These are phyloP conservation scores for Oehlia diaphana DNA, from an alignment of 192 early-diverging fungal genomes.

Conservation along the genomic window DNA sequence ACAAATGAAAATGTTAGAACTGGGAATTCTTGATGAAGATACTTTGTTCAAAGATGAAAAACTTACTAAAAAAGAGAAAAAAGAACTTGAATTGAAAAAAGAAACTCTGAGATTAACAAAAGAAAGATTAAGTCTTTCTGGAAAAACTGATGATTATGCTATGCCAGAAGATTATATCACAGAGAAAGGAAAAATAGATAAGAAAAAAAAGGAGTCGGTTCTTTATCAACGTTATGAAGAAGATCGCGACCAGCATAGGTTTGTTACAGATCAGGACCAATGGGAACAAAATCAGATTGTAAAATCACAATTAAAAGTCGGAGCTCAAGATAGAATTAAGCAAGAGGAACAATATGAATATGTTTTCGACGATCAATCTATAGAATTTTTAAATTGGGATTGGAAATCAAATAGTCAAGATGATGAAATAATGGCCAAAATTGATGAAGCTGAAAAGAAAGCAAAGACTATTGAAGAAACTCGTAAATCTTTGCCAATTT, in stretches of 20 bases:
- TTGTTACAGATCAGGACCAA: conserved; percentile 85
- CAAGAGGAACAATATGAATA: conserved; percentile 80
- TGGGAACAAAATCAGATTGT: conserved; percentile 89
- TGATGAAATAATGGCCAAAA: conserved; percentile 50
- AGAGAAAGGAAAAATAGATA: conserved; percentile 96
- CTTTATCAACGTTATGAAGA: conserved; percentile 92
- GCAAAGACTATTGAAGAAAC: conserved; percentile 66
- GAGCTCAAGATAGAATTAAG: conserved; percentile 52
- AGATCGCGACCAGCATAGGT: conserved; percentile 56
- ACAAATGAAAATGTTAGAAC: conserved; percentile 71
- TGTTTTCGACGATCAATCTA: conserved; percentile 89
- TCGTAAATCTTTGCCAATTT: conserved; percentile 91
- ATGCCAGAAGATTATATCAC: conserved; percentile 97
- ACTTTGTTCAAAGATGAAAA: conserved; percentile 71
- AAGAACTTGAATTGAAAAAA: conserved; percentile 82
- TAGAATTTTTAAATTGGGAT: conserved; percentile 83
- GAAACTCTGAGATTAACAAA: conserved; percentile 81
- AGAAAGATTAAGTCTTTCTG: conserved; percentile 77
- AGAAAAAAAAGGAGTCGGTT: conserved; percentile 86
- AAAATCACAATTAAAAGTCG: conserved; percentile 54
- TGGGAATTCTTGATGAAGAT: conserved; percentile 87
- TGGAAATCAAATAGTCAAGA: conserved; percentile 51
- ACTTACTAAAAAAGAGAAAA: conserved; percentile 75
- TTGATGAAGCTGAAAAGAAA: conserved; percentile 71
- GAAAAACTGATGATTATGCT: conserved; percentile 79